phyloP scores from a whole-genome alignment of 2,329 filamentous ascomycete genomes.

The Aspergillus hortae region DNA sequence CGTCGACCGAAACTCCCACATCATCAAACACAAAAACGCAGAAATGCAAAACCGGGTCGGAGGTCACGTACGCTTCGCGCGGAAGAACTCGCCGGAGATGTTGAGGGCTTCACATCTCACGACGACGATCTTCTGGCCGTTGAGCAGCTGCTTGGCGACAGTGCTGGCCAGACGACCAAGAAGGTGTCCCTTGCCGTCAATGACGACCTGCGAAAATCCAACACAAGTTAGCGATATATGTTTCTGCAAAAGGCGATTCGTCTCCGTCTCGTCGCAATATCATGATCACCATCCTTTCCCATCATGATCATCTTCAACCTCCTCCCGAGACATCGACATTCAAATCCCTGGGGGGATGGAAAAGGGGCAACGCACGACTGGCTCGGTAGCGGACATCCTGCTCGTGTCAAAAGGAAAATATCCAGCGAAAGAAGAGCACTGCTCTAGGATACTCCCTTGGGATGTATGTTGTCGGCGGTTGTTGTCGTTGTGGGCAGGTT shows the following conservation, averaged over 20 bases:
- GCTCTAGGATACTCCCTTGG: conserved; percentile 40
- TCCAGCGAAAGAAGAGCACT: conserved; percentile 39
- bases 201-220: conserved; percentile 72
- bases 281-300: not conserved
- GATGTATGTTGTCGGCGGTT: conserved; percentile 45
- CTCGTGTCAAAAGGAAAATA: conserved; percentile 40
- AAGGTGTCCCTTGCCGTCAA: conserved; percentile 99
- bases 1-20: not conserved
- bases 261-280: not conserved
- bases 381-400: conserved; percentile 65
- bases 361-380: conserved; percentile 54
- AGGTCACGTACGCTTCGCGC: conserved; percentile 93
- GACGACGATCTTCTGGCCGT: conserved; percentile 98
- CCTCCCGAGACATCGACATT: conserved; percentile 8
- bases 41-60: conserved; percentile 18
- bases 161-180: conserved; percentile 97
- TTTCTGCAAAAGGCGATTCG: not conserved
- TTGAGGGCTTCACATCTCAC: conserved; percentile 99
- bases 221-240: conserved; percentile 39
- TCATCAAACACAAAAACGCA: conserved; percentile 9
- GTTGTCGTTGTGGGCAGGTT: conserved; percentile 44
- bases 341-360: conserved; percentile 9
- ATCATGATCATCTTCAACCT: not conserved
- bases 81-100: conserved; percentile 99
- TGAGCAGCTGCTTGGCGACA: conserved; percentile 98